Percentiles rank a stretch among this genome's conserved stretches.
These are phyloP conservation scores for Lablab purpureus DNA, from an alignment of 306 rosid genomes.

Conservation along the genomic window DNA sequence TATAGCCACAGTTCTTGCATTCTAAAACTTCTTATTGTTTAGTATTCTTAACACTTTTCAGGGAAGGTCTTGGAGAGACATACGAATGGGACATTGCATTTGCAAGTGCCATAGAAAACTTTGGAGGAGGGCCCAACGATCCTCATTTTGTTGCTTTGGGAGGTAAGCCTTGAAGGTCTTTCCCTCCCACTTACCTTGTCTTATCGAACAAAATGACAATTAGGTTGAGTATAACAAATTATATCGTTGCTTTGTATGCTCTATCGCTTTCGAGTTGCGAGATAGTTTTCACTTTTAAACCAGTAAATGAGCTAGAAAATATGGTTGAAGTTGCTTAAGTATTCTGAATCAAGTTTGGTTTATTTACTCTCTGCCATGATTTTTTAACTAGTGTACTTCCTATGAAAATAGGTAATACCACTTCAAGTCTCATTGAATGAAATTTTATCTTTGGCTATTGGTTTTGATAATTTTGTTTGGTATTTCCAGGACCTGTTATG, in stretches of 20 bases:
- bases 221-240: conserved; percentile 28
- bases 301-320: conserved; percentile 27
- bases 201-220: conserved; percentile 28
- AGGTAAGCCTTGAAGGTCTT: conserved; percentile 59
- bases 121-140: conserved; percentile 93
- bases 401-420: conserved; percentile 19
- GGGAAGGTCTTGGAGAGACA: conserved; percentile 97
- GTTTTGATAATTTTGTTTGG: conserved; percentile 36
- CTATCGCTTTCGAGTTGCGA: conserved; percentile 36
- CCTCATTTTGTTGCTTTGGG: conserved; percentile 94
- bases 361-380: conserved; percentile 25
- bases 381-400: conserved; percentile 33
- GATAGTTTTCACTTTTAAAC: conserved; percentile 22
- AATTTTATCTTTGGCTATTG: conserved; percentile 29
- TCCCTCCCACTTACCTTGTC: conserved; percentile 12
- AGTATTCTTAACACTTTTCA: conserved; percentile 41
- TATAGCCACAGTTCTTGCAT: conserved; percentile 14
- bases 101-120: conserved; percentile 84
- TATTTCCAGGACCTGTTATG: conserved; percentile 82
- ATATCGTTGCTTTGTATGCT: conserved; percentile 21
- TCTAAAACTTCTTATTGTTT: conserved; percentile 31
- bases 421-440: conserved; percentile 26
- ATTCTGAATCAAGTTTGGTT: conserved; percentile 36
- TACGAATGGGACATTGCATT: conserved; percentile 90
- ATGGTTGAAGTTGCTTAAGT: conserved; percentile 28